These are phyloP conservation scores for Fusarium sp. DNA, from an alignment of 2,329 filamentous ascomycete genomes.

Conservation along the genomic window DNA sequence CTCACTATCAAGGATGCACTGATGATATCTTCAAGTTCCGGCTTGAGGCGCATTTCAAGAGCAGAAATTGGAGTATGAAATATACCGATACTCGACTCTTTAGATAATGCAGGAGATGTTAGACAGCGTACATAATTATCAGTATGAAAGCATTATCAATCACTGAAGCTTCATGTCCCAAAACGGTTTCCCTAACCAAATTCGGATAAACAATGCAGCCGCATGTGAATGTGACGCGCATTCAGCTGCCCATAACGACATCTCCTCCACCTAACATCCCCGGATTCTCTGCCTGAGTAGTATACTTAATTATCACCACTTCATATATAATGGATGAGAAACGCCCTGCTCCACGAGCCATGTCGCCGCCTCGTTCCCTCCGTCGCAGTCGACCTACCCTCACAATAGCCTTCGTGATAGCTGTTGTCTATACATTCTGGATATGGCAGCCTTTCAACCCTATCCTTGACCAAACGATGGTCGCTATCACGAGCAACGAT, in stretches of 20 bases:
- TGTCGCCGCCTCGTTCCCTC: conserved; percentile 35
- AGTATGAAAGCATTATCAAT: not conserved
- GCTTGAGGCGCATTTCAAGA: not conserved
- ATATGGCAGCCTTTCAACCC: conserved; percentile 40
- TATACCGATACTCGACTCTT: not conserved
- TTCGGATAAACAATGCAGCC: conserved; percentile 35
- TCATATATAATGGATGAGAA: conserved; percentile 48
- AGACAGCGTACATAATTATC: not conserved
- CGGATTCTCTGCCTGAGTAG: conserved; percentile 7
- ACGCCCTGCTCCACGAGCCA: conserved; percentile 28
- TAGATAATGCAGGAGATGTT: not conserved
- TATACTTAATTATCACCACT: not conserved
- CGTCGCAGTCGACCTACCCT: conserved; percentile 42
- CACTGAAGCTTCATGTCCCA: conserved; percentile 1
- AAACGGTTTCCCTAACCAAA: conserved; percentile 10
- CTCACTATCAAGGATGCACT: not conserved
- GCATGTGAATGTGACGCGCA: conserved; percentile 21
- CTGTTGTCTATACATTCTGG: conserved; percentile 43
- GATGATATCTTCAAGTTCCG: not conserved
- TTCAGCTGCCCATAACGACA: conserved; percentile 30
- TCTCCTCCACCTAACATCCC: conserved; percentile 16
- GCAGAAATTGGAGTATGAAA: not conserved
- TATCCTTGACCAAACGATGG: conserved; percentile 9
- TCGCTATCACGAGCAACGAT: not conserved
- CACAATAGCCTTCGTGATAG: conserved; percentile 39